Evolutionary conservation across 495 filamentous ascomycete species (phyloP), one percentile per base, ranked within the genome.

Genomic region (Parmelia sp.): DNA sequence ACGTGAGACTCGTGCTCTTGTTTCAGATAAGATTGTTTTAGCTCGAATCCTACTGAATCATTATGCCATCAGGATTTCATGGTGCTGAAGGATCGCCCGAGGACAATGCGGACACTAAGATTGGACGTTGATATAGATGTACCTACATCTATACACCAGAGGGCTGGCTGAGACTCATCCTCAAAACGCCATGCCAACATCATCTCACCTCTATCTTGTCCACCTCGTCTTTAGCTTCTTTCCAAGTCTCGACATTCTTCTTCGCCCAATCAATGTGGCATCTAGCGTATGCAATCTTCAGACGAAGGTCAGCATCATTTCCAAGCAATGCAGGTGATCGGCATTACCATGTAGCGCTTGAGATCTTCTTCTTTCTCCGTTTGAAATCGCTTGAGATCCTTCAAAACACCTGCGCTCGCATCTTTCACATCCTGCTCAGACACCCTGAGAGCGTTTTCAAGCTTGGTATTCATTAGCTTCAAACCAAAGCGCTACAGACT

Each of bases 241-340:
- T 90, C 94, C 94, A 98, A 4, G 90, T 91, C 71, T 96, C 92
- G 69, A 94, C 86, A 70, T 92, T 97, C 78, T 94, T 94, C 74
- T 87, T 91, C n/a, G 94, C 95, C 94, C 94, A 98, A 74, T 97
- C 91, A 63, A 98, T 87, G 73, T 98, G 94, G 73, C 88, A 92
- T 71, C 86, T 88, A 15, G 94, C 94, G 72, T 96, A 98, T 55
- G 91, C 89, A 67, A 96, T 83, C 93, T 97, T 64, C 25, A 10
- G 19, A 45, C 5, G 10, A 35, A 51, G 27, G 19, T 31, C 9
- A 56, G 57, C 29, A 47, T 4, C 31, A 36, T 29, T 9, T n/a
- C 42, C 10, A 42, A 37, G 61, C 60, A 58, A 60, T 57, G 61
- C 11, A 12, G 63, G 35, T 33, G 36, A 35, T 21, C 31, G 25